Evolutionary conservation across 352 stramenopile species (phyloP), one percentile per base, ranked within the genome.

Genomic region (Pythium dissotocum): DNA sequence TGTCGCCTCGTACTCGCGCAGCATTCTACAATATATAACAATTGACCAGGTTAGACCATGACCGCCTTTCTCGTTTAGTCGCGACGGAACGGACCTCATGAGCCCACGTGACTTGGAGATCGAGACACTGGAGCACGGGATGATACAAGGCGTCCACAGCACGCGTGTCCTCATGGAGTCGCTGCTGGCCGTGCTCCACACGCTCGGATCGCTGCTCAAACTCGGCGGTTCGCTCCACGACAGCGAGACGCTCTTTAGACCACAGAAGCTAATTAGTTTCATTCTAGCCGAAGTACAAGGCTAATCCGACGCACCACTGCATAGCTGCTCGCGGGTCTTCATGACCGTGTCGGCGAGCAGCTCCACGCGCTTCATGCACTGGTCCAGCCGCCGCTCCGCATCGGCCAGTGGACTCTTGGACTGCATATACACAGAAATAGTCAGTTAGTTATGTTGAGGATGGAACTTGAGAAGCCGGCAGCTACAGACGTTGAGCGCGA

Each of bases 261-360:
- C 44, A 52, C 6, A 26, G 14, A 5, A 24, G 40, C 40, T 49
- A 49, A 49, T 49, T 49, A 49, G 40, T 16, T 16, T 49, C 14
- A 38, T 38, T 9, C 9, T 4, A 38, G n/a, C 33, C 66, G 18
- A 18, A 2, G 28, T 14, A 2, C 28, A 6, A 55, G 24, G 24
- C n/a, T 54, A 53, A n/a, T 28, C 8, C 18, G 38, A 18, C 58
- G 32, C 54, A 87, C 79, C 79, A n/a, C 72, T 80, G 72, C 85
- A 93, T 28, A 93, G 77, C 61, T 82, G 60, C 61, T 93, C 82
- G 46, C 85, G 73, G 9, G 79, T 85, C 65, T 85, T 88, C 74
- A 93, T 90, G 53, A 93, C 79, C n/a, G 62, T 75, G 36, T 89
- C 78, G 8, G 82, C 73, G 56, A 91, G 57, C 3, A 65, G 54